Conservation (phyloP, 164 flowering plant genomes). For the Stephania yunnanensis region DNA sequence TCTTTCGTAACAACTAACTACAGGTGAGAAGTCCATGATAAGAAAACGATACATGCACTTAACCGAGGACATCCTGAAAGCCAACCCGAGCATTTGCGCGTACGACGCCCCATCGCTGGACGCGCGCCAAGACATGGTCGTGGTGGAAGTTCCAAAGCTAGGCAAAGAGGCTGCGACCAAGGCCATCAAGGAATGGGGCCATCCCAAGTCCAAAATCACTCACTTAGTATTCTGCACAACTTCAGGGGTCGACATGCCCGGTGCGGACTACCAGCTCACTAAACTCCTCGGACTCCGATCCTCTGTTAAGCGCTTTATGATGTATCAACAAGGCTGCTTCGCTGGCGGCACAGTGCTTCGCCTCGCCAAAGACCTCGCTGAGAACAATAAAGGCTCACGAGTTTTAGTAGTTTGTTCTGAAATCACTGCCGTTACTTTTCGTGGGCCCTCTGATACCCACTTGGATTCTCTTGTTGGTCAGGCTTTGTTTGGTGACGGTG, state of each 20-base stretch:
- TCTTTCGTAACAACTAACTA: too few species aligned
- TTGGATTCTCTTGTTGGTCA: background rate
- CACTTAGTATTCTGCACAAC: background rate
- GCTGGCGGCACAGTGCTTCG: constrained; percentile 1
- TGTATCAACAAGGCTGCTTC: background rate
- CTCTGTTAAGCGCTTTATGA: constrained; percentile 2
- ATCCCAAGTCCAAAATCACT: constrained; percentile 8
- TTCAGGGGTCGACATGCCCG: background rate
- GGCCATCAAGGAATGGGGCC: background rate
- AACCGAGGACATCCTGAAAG: too few species aligned
- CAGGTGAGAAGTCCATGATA: too few species aligned
- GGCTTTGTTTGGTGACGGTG: constrained; percentile 2
- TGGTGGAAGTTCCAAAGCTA: background rate
- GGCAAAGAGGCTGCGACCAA: background rate
- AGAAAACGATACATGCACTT: too few species aligned
- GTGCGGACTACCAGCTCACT: constrained; percentile 2
- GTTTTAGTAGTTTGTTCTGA: background rate
- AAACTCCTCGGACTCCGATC: background rate
- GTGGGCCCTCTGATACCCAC: background rate
- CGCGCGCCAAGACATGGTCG: background rate
- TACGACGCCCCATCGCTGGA: background rate
- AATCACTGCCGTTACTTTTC: background rate
- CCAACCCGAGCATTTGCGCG: too few species aligned
- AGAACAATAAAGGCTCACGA: constrained; percentile 1
- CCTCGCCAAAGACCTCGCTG: constrained; percentile 6